Evolutionary conservation across 768 basidiomycete species (phyloP).

Genomic region (Calocybe cyanea): DNA sequence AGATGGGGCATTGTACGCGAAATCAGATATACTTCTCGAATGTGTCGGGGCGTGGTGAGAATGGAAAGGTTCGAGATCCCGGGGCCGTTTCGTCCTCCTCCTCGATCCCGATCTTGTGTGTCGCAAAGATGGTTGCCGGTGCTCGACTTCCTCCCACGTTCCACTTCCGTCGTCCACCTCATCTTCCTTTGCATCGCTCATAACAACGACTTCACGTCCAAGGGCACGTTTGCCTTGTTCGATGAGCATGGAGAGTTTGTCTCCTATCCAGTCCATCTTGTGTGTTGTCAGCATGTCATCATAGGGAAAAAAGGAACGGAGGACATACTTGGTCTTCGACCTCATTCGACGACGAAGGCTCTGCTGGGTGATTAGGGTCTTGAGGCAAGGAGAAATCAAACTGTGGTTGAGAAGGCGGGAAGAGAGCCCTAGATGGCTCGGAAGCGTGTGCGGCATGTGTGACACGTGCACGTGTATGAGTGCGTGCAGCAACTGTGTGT

Average conservation of each 20-base stretch:
- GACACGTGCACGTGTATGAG: constrained; percentile 15
- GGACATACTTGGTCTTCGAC: constrained; percentile 44
- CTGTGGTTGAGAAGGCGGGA: constrained; percentile 34
- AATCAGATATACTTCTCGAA: background rate
- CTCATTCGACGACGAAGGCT: constrained; percentile 26
- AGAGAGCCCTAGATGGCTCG: constrained; percentile 17
- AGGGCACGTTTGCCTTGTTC: constrained; percentile 78
- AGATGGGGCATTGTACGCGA: no score
- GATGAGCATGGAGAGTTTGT: constrained; percentile 64
- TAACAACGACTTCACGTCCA: constrained; percentile 72
- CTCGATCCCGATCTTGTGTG: constrained; percentile 4
- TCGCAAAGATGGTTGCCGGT: background rate
- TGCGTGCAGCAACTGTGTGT: no score
- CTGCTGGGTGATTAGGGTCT: constrained; percentile 2
- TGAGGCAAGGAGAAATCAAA: constrained; percentile 35
- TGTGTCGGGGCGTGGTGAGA: background rate
- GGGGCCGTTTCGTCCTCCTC: background rate
- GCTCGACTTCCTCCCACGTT: constrained; percentile 67
- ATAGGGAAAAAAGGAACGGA: background rate
- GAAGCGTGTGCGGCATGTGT: constrained; percentile 21
- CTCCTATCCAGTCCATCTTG: constrained; percentile 84
- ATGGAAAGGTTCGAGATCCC: background rate
- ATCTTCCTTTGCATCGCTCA: constrained; percentile 71
- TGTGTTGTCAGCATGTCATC: constrained; percentile 2
- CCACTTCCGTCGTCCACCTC: constrained; percentile 74